These are phyloP conservation scores for Litsea cubeba DNA, from an alignment of 164 flowering plant genomes.

Conservation along the genomic window DNA sequence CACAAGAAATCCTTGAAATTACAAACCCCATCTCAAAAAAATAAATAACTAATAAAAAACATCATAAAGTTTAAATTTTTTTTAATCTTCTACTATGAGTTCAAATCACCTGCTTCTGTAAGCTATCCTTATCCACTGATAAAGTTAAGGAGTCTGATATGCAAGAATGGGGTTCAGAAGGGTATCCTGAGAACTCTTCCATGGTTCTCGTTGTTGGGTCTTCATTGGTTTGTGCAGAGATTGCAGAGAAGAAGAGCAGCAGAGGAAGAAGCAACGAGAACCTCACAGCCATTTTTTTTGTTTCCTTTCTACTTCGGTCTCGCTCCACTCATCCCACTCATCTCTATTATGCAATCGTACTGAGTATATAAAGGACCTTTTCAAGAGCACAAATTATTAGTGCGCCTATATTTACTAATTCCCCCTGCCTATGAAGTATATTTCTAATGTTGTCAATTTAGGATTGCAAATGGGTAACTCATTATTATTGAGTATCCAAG, in stretches of 20 bases:
- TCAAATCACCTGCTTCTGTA: constrained; percentile 64
- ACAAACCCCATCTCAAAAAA: neutral
- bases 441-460: too few species aligned
- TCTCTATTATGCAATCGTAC: too few species aligned
- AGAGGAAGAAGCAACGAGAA: constrained; percentile 10
- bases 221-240: constrained; percentile 28
- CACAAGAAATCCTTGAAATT: neutral
- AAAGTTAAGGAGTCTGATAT: constrained; percentile 27
- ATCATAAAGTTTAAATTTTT: neutral
- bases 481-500: too few species aligned
- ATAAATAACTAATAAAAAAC: neutral
- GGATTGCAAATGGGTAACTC: too few species aligned
- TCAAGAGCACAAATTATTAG: too few species aligned
- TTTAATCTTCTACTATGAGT: neutral
- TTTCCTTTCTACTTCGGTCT: neutral
- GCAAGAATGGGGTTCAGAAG: constrained; percentile 40
- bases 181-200: constrained; percentile 92
- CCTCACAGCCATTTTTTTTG: constrained; percentile 15
- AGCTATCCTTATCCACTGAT: constrained; percentile 45
- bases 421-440: too few species aligned
- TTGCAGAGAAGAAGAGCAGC: constrained; percentile 16
- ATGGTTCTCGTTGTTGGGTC: constrained; percentile 61
- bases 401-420: too few species aligned
- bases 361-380: too few species aligned
- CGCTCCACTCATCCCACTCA: neutral